Evolutionary conservation across 2,329 filamentous ascomycete genomes (phyloP).

Genomic region (Pseudogymnoascus sp.): DNA sequence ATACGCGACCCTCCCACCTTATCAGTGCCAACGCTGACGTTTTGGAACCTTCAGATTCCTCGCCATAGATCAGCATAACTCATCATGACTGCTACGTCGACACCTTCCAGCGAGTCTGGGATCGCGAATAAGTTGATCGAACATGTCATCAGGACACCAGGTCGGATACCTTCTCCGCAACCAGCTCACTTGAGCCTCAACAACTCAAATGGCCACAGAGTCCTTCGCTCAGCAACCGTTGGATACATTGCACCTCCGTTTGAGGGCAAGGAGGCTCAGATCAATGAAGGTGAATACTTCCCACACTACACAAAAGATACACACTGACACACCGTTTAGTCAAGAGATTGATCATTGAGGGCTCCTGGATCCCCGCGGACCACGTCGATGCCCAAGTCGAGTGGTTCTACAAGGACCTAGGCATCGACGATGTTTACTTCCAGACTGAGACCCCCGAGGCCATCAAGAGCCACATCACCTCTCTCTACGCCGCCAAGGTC

Average conservation of each 20-base stretch:
- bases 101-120: background rate
- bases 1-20: background rate
- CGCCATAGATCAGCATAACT: background rate
- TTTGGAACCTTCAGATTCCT: conserved; percentile 15
- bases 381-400: conserved; percentile 78
- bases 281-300: conserved; percentile 36
- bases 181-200: conserved; percentile 72
- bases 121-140: conserved; percentile 20
- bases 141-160: conserved; percentile 23
- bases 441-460: conserved; percentile 78
- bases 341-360: conserved; percentile 68
- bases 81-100: background rate
- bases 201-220: conserved; percentile 44
- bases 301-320: background rate
- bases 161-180: conserved; percentile 62
- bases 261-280: conserved; percentile 85
- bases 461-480: conserved; percentile 90
- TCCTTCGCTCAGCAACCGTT: conserved; percentile 80
- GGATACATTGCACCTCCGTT: conserved; percentile 95
- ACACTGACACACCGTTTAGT: conserved; percentile 41
- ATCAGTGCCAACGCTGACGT: conserved; percentile 12
- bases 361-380: conserved; percentile 76
- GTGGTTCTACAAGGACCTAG: conserved; percentile 97
- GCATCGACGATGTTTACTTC: conserved; percentile 98
- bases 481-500: conserved; percentile 92